phyloP scores from a whole-genome alignment of 1,284 basidiomycete genomes.

The Puccinia triticina region DNA sequence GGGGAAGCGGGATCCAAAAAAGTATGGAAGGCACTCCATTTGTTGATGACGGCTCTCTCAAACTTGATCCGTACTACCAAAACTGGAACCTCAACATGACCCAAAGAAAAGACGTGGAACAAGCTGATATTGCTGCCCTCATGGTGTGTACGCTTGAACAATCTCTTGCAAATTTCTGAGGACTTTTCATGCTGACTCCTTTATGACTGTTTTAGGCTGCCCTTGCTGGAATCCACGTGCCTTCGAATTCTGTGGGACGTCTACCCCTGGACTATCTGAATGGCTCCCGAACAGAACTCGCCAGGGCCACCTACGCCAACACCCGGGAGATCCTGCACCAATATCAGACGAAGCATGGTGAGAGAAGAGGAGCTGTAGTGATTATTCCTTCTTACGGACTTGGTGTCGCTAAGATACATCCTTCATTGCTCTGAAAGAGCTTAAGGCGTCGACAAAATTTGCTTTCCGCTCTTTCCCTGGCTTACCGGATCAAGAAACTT shows the following conservation, averaged over 20 bases:
- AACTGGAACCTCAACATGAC: slow-evolving; percentile 69
- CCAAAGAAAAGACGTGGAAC: slow-evolving; percentile 74
- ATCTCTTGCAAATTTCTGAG: not conserved
- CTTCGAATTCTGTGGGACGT: slow-evolving; percentile 61
- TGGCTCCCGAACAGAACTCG: slow-evolving; percentile 61
- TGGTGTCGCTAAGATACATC: not conserved
- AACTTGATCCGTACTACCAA: slow-evolving; percentile 65
- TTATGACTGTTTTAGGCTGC: slow-evolving; percentile 54
- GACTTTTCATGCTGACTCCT: not conserved
- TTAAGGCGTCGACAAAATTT: slow-evolving; percentile 68
- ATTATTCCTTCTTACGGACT: slow-evolving; percentile 22
- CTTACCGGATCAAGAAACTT: slow-evolving; percentile 59
- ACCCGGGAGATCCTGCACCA: slow-evolving; percentile 77
- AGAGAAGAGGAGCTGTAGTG: not conserved
- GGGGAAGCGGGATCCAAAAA: slow-evolving; percentile 63
- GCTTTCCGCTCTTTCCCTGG: slow-evolving; percentile 68
- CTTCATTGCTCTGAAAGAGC: slow-evolving; percentile 62
- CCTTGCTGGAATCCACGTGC: slow-evolving; percentile 55
- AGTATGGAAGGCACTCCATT: slow-evolving; percentile 5
- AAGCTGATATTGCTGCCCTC: slow-evolving; percentile 79
- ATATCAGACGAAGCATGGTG: slow-evolving; percentile 76
- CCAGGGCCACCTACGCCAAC: slow-evolving; percentile 71
- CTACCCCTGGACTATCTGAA: slow-evolving; percentile 59
- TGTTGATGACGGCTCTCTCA: slow-evolving; percentile 24
- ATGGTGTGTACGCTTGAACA: slow-evolving; percentile 64